Base-by-base conservation (phyloP, 208 protist species). In the Acanthamoeba sp. region DNA sequence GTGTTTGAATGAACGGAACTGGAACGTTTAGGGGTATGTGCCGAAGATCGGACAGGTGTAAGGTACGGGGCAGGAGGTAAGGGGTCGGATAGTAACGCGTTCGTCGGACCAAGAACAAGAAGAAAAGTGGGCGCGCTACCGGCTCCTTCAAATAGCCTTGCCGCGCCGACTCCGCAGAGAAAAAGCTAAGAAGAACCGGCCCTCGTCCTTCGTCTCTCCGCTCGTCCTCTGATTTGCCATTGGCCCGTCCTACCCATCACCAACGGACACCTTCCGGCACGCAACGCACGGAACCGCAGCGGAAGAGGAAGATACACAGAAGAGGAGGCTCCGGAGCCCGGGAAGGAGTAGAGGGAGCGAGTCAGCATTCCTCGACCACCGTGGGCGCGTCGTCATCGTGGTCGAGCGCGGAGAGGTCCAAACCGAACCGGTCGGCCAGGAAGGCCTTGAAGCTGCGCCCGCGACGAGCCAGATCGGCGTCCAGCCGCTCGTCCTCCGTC, bases 41-140 rank as follows among this genome's bases (percentile, higher is more conserved):
- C 50, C 50, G 50, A 57, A 57, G 50, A 57, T 57, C 66, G 66
- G 66, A 76, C 36, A 76, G 59, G 66, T 76, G 66, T 45, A 76
- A 76, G 66, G 66, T 76, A 76, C 66, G 66, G 66, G 36, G 66
- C 66, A 76, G 66, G 66, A 76, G 66, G n/a, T 10, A 45, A 76
- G 34, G 66, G 66, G 66, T 16, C 5, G 3, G 64, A 6, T 38
- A 36, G 50, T 57, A 57, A 57, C 50, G 50, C 66, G 66, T 76
- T 76, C 66, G 66, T 76, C 66, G 66, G 66, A 76, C 66, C 66
- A 76, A 76, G 66, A 76, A 76, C 66, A 76, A 18, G n/a, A 71
- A 20, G 18, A 71, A 20, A 14, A 36, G 9, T 1, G n/a, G 12
- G 16, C 34, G 59, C 59, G 27, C 59, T 2, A 16, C 27, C 1